phyloP scores from a whole-genome alignment of 2,329 filamentous ascomycete species.

The Fusarium siculi region DNA sequence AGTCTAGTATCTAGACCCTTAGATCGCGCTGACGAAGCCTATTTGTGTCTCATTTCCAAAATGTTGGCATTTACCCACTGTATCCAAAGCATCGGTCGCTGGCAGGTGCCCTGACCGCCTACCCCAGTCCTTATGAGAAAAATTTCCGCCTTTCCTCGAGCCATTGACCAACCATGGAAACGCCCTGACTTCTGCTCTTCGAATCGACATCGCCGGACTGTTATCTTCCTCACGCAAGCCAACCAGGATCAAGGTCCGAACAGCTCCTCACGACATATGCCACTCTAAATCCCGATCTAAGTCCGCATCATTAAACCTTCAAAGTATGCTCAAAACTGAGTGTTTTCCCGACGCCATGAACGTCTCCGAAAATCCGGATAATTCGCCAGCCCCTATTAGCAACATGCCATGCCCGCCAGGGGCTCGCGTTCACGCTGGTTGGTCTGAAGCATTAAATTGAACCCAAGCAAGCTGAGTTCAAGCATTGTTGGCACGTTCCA shows the following conservation, averaged over 20 bases:
- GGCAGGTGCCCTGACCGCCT: slow-evolving; percentile 28
- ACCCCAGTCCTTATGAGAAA: slow-evolving; percentile 28
- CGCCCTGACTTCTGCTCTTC: slow-evolving; percentile 17
- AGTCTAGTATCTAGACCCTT: neutral
- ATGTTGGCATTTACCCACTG: slow-evolving; percentile 7
- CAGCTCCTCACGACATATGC: slow-evolving; percentile 29
- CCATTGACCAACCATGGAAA: slow-evolving; percentile 12
- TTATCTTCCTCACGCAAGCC: slow-evolving; percentile 8
- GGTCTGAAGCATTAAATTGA: slow-evolving; percentile 15
- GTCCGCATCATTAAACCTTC: slow-evolving; percentile 18
- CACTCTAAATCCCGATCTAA: slow-evolving; percentile 32
- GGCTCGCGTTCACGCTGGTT: slow-evolving; percentile 20
- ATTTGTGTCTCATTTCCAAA: slow-evolving; percentile 2
- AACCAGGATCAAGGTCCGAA: slow-evolving; percentile 38
- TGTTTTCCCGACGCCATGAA: slow-evolving; percentile 22
- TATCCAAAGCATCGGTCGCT: slow-evolving; percentile 23
- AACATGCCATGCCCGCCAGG: slow-evolving; percentile 7
- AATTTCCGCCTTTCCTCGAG: slow-evolving; percentile 38
- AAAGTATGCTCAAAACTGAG: slow-evolving; percentile 8
- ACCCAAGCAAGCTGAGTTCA: slow-evolving; percentile 7
- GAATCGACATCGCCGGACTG: neutral
- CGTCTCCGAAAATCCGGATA: slow-evolving; percentile 12
- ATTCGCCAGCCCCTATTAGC: slow-evolving; percentile 17
- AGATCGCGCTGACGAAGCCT: neutral
- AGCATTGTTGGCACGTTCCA: slow-evolving; percentile 37